Percentiles rank a stretch among this genome's conserved stretches.
Evolutionary conservation across 2,329 filamentous ascomycete genomes (phyloP).

Genomic region (Aspergillus pseudonomiae): DNA sequence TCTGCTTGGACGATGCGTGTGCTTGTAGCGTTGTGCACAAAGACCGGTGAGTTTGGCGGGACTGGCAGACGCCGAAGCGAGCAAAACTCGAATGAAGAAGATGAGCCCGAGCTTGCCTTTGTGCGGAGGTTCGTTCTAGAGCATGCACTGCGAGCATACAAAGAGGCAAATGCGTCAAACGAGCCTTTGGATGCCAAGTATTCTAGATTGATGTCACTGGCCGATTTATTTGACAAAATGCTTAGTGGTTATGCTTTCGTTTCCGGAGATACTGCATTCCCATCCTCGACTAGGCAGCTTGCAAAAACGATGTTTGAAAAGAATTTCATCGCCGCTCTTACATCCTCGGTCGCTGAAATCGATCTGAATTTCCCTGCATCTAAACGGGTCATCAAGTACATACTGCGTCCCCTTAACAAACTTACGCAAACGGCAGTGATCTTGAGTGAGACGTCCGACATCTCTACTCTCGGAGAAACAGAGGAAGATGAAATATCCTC

Average conservation of each 20-base stretch:
- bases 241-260: slow-evolving; percentile 77
- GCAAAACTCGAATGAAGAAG: slow-evolving; percentile 39
- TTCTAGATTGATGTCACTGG: slow-evolving; percentile 80
- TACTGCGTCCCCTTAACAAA: slow-evolving; percentile 83
- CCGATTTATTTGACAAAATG: slow-evolving; percentile 91
- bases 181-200: slow-evolving; percentile 86
- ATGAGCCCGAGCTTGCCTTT: slow-evolving; percentile 67
- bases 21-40: slow-evolving; percentile 81
- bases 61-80: slow-evolving; percentile 58
- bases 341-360: slow-evolving; percentile 89
- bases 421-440: slow-evolving; percentile 85
- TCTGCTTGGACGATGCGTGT: slow-evolving; percentile 85
- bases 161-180: slow-evolving; percentile 76
- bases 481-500: slow-evolving; percentile 88
- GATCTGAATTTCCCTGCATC: slow-evolving; percentile 93
- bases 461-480: slow-evolving; percentile 67
- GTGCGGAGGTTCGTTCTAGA: slow-evolving; percentile 95
- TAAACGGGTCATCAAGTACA: slow-evolving; percentile 94
- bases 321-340: slow-evolving; percentile 86
- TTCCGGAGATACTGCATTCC: slow-evolving; percentile 50
- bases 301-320: slow-evolving; percentile 98
- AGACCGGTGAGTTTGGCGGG: slow-evolving; percentile 76
- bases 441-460: slow-evolving; percentile 78
- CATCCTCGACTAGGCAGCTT: slow-evolving; percentile 75
- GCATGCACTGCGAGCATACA: slow-evolving; percentile 88